Base-by-base conservation (phyloP, 1,284 basidiomycete genomes). In the Afroboletus lepidellus region DNA sequence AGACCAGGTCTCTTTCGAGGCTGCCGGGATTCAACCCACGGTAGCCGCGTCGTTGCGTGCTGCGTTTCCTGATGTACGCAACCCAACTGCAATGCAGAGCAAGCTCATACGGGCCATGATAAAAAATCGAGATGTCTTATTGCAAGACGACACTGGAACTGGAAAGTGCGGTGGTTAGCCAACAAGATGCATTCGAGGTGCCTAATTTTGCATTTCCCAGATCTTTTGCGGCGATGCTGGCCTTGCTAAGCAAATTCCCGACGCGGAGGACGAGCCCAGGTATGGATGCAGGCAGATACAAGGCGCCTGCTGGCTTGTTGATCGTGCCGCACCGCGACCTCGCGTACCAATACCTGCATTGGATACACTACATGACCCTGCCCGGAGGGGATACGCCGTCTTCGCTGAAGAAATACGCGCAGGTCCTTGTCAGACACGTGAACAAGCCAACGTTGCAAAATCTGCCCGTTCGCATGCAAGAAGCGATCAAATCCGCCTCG, bases 251-350 rank as follows among this genome's bases (percentile, higher is more conserved):
- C 67, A 82, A 83, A 66, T 69, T 75, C 41, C 74, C 77, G 13
- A 57, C 67, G 38, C 51, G 30, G 24, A 53, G 41, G 41, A 15
- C 30, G 32, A 54, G 45, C 30, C 5, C 41, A 20, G 37, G 20
- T 9, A 21, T 20, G 32, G 42, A 16, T 18, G 36, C 44, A 8
- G 46, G 38, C 16, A 41, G 56, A 30, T 46, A 41, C 23, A 56
- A 63, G 23, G 50, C 61, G 38, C 73, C 78, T 30, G 76, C 75
- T 23, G 77, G 82, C 16, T 72, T 91, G 38, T 69, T 89, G 21
- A 72, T 91, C 39, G 85, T 90, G 5, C 89, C 89, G 6, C 89
- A 91, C 63, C 75, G 81, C 30, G 87, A 90, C 62, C 72, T 91
- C 54, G 88, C 83, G 4, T 77, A 79, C 59, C 89, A 91, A 66